Evolutionary conservation across 306 rosid species (phyloP), one percentile per base, ranked within the genome.

Genomic region (Cucurbita argyrosperma): DNA sequence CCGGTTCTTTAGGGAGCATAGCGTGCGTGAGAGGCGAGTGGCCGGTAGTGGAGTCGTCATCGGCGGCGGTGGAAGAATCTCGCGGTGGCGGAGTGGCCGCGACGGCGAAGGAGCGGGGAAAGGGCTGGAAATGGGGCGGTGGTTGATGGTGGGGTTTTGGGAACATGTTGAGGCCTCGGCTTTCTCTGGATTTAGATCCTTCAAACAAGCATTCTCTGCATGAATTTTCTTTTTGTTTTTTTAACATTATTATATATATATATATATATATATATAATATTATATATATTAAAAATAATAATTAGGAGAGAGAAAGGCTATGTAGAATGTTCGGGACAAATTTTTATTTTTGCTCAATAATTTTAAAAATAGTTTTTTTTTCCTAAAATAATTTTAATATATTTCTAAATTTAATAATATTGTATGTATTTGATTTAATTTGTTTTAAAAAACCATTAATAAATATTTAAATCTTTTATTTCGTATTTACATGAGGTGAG

Each of bases 101-200:
- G 73, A 84, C 61, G 56, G 88, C 87, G 53, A 88, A 86, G 5
- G 95, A 85, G 23, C 60, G 77, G 51, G 85, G 21, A n/a, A 84
- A 89, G 0, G 85, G 85, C 35, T 64, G 79, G 38, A 56, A 60
- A 53, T 39, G 83, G 6, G 77, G 72, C 76, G 81, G 86, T 73
- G 77, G 80, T 4, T 61, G 83, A n/a, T 89, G 90, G 42, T 83
- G 97, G 73, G 88, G 96, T 83, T 90, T 94, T 6, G 98, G 80
- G 84, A 93, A 93, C 87, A 90, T 88, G 77, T 19, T 46, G 72
- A 67, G 55, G 54, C 18, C 51, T 16, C 67, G 66, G 1, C 85
- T 55, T 63, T 85, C 91, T 66, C 39, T 45, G 39, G 72, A 43
- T 66, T 66, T 66, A 66, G 72, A 66, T 45, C 46, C 10, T 26